Percentiles rank a stretch among this genome's conserved stretches.
phyloP scores from a whole-genome alignment of 2,329 filamentous ascomycete genomes.

The Paramyrothecium roridum region DNA sequence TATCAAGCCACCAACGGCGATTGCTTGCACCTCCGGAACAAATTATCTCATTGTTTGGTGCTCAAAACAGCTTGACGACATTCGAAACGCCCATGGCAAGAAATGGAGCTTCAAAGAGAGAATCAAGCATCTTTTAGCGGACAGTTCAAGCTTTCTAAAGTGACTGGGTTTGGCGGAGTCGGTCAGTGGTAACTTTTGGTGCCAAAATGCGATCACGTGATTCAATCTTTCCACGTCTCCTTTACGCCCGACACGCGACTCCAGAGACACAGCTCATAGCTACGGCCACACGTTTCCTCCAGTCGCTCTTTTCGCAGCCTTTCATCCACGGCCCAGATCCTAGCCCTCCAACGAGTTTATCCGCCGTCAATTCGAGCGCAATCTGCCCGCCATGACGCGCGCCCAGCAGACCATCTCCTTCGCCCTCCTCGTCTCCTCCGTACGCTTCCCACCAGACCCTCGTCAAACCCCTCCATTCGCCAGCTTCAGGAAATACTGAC shows the following conservation, averaged over 20 bases:
- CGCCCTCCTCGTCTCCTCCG: slow-evolving; percentile 81
- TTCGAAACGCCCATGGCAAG: too few species aligned
- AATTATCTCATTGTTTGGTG: too few species aligned
- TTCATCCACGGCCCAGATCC: neutral
- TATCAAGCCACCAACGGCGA: too few species aligned
- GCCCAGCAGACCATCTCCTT: slow-evolving; percentile 90
- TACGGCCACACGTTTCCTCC: neutral
- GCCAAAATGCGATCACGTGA: neutral
- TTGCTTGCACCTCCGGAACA: too few species aligned
- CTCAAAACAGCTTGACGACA: too few species aligned
- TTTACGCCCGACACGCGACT: neutral
- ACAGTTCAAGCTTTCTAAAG: too few species aligned
- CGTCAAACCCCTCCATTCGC: neutral
- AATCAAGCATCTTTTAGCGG: too few species aligned
- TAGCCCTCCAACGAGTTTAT: neutral
- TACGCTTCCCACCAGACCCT: slow-evolving; percentile 41
- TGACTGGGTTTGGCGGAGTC: too few species aligned
- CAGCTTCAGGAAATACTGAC: slow-evolving; percentile 11
- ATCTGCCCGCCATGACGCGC: slow-evolving; percentile 71
- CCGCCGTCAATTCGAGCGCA: neutral
- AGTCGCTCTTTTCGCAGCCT: neutral
- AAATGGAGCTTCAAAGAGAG: too few species aligned
- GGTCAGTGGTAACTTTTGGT: too few species aligned
- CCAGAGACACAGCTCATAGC: neutral
- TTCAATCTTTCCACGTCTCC: neutral